Conservation (phyloP, 306 rosid species). For the Pueraria montana region DNA sequence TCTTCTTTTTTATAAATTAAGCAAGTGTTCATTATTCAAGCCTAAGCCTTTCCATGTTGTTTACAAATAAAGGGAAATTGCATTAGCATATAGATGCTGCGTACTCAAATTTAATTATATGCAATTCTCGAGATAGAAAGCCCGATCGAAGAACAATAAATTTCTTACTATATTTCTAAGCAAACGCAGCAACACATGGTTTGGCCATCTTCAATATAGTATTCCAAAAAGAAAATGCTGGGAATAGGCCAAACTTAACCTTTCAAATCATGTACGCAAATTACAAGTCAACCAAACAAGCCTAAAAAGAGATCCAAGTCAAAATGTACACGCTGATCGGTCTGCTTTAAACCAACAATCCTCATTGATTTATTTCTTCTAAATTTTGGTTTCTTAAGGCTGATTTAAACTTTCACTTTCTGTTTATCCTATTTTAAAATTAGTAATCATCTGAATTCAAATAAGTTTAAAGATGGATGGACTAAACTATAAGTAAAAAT, state of each 20-base stretch:
- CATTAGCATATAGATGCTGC: not conserved
- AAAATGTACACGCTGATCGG: slow-evolving; percentile 1
- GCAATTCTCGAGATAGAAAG: not conserved
- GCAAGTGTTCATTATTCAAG: too few species aligned
- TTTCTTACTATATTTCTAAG: not conserved
- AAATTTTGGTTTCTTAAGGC: not conserved
- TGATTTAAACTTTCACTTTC: too few species aligned
- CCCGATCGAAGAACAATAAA: not conserved
- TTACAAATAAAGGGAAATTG: not conserved
- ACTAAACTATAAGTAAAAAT: too few species aligned
- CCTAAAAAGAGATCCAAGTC: slow-evolving; percentile 20
- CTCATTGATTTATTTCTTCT: too few species aligned
- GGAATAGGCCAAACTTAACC: slow-evolving; percentile 29
- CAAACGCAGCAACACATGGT: not conserved
- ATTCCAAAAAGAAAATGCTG: not conserved
- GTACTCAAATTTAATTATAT: not conserved
- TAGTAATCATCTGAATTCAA: not conserved
- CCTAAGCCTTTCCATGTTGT: too few species aligned
- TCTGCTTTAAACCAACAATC: too few species aligned
- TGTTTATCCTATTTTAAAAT: not conserved
- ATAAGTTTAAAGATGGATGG: too few species aligned
- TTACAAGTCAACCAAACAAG: slow-evolving; percentile 40
- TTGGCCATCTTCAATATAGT: not conserved
- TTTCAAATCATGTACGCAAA: slow-evolving; percentile 29
- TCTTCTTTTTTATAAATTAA: too few species aligned